Evolutionary conservation across 257 asterid species (phyloP).

Genomic region (Fraxinus quadrangulata): DNA sequence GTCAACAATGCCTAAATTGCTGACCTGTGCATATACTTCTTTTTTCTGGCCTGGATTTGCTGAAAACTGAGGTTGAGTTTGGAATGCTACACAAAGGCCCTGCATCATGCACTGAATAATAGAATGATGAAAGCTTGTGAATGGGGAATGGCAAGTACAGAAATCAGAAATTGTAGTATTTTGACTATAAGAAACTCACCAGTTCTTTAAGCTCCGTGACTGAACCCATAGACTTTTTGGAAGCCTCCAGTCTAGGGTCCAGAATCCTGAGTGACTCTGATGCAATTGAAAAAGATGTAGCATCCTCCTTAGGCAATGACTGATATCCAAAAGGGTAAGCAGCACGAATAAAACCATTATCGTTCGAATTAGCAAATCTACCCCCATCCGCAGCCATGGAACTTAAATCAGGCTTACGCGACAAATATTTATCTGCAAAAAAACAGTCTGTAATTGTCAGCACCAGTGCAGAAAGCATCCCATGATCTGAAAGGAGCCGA

Average conservation of each 20-base stretch:
- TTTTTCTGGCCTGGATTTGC: conserved; percentile 64
- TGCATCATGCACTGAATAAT: conserved; percentile 67
- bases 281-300: conserved; percentile 42
- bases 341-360: conserved; percentile 56
- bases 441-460: conserved; percentile 33
- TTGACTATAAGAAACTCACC: conserved; percentile 42
- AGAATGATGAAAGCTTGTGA: conserved; percentile 21
- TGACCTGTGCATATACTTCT: conserved; percentile 85
- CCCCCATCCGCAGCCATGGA: conserved; percentile 52
- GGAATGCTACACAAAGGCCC: conserved; percentile 73
- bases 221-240: conserved; percentile 66
- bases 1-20: conserved; percentile 19
- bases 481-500: background rate
- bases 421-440: conserved; percentile 69
- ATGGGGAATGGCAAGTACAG: conserved; percentile 11
- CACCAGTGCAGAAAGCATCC: conserved; percentile 20
- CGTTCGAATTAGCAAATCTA: conserved; percentile 49
- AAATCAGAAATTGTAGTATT: background rate
- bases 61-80: conserved; percentile 80
- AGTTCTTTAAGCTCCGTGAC: conserved; percentile 73
- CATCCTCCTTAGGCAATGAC: conserved; percentile 56
- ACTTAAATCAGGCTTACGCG: conserved; percentile 63
- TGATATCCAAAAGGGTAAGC: conserved; percentile 56
- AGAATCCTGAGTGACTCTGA: conserved; percentile 49
- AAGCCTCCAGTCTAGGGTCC: conserved; percentile 67